Evolutionary conservation across 202 grass and related monocot genomes (phyloP).

Genomic region (Brachypodium distachyon): DNA sequence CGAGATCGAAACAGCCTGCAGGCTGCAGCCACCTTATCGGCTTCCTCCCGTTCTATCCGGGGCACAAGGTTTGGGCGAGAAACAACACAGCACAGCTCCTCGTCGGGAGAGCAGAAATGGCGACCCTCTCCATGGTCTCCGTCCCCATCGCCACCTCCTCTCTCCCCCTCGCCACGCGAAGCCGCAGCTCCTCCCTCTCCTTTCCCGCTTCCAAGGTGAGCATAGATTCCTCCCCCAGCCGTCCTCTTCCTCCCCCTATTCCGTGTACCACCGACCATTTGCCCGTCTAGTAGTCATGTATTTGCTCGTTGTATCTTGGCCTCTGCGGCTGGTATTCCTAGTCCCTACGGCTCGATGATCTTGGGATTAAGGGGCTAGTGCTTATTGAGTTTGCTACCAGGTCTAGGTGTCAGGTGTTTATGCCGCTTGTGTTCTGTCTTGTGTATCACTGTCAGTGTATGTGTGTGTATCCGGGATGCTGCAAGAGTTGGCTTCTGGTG

Average conservation of each 20-base stretch:
- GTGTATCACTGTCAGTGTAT: background rate
- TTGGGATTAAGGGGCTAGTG: background rate
- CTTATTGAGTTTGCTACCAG: background rate
- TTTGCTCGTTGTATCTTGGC: background rate
- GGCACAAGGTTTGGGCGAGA: background rate
- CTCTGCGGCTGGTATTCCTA: background rate
- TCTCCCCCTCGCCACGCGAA: conserved; percentile 22
- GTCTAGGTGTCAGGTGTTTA: background rate
- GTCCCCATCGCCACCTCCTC: conserved; percentile 51
- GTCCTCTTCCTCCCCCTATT: conserved; percentile 1
- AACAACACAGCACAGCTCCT: background rate
- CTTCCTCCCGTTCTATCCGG: conserved; percentile 1
- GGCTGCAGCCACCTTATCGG: conserved; percentile 30
- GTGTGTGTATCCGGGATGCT: background rate
- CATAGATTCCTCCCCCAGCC: background rate
- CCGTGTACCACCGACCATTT: conserved; percentile 14
- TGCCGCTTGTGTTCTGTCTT: background rate
- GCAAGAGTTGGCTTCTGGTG: background rate
- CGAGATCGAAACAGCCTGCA: background rate
- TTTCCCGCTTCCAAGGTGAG: conserved; percentile 29
- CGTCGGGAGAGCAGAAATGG: conserved; percentile 46
- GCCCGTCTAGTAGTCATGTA: background rate
- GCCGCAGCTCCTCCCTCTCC: conserved; percentile 42
- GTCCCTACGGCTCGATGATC: background rate
- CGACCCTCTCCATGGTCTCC: conserved; percentile 49